These are phyloP conservation scores for Sporobolus alterniflorus DNA, from an alignment of 202 grass and related monocot genomes.

Conservation along the genomic window DNA sequence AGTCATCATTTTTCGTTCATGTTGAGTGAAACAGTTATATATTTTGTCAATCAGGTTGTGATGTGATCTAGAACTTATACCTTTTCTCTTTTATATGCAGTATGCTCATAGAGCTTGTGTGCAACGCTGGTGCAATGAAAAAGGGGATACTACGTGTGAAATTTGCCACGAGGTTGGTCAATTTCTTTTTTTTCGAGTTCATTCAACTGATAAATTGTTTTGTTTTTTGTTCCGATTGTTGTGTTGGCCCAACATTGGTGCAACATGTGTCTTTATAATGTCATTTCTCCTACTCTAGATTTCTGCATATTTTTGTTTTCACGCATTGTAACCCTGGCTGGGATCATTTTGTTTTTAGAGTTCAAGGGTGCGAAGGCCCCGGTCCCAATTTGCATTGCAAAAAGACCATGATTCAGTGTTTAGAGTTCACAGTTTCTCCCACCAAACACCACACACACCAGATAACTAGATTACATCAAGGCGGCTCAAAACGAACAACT, in stretches of 20 bases:
- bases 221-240: not conserved
- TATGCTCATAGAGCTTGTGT: conserved; percentile 96
- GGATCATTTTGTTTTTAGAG: not conserved
- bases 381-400: too few relatives aligned
- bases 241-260: not conserved
- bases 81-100: conserved; percentile 47
- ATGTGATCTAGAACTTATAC: too few relatives aligned
- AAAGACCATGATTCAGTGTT: too few relatives aligned
- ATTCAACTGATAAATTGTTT: not conserved
- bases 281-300: not conserved
- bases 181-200: not conserved
- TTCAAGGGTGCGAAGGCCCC: too few relatives aligned
- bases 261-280: not conserved
- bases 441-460: too few relatives aligned
- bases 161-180: conserved; percentile 85
- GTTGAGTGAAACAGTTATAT: not conserved
- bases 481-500: too few relatives aligned
- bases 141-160: conserved; percentile 92
- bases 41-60: too few relatives aligned
- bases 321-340: not conserved
- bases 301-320: not conserved
- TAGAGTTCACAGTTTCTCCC: too few relatives aligned
- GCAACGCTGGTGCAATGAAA: conserved; percentile 93
- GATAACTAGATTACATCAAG: too few relatives aligned
- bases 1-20: not conserved